Percentiles rank a stretch among this genome's conserved stretches.
Conservation (phyloP, 2,329 filamentous ascomycete species). For the Aspergillus ustus region DNA sequence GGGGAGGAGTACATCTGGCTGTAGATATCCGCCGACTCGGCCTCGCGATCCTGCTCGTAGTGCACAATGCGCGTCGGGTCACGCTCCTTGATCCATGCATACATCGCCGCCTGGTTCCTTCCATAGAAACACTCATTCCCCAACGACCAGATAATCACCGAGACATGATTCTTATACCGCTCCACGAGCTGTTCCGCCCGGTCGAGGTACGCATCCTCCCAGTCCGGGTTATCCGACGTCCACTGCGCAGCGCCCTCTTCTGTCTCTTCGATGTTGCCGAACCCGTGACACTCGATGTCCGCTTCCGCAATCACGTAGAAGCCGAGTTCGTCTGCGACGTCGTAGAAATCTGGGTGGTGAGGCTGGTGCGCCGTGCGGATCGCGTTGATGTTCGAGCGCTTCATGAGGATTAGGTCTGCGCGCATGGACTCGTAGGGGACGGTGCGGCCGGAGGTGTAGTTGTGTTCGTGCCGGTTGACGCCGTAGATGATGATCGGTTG, state of each 20-base stretch:
- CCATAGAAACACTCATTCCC: slow-evolving; percentile 77
- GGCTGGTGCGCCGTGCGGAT: slow-evolving; percentile 72
- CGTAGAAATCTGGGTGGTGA: slow-evolving; percentile 38
- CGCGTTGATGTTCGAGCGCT: slow-evolving; percentile 72
- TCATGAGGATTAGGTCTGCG: slow-evolving; percentile 69
- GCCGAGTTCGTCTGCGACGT: slow-evolving; percentile 17
- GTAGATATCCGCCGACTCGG: slow-evolving; percentile 67
- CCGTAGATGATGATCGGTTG: slow-evolving; percentile 65
- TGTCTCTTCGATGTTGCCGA: slow-evolving; percentile 11
- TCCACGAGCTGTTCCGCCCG: slow-evolving; percentile 67
- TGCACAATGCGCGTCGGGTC: slow-evolving; percentile 66
- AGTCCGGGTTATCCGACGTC: slow-evolving; percentile 18
- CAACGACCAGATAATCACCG: slow-evolving; percentile 73
- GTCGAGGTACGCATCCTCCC: slow-evolving; percentile 64
- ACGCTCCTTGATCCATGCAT: slow-evolving; percentile 61
- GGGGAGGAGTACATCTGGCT: slow-evolving; percentile 69
- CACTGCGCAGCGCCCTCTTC: slow-evolving; percentile 9
- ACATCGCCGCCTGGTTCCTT: slow-evolving; percentile 70
- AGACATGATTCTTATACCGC: slow-evolving; percentile 72
- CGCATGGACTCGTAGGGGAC: slow-evolving; percentile 67
- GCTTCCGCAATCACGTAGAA: slow-evolving; percentile 19
- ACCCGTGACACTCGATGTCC: slow-evolving; percentile 20
- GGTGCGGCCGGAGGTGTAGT: slow-evolving; percentile 65
- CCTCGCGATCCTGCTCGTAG: slow-evolving; percentile 68
- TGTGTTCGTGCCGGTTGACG: slow-evolving; percentile 73